Conservation (phyloP, 164 flowering plant species). For the Warburgia ugandensis region DNA sequence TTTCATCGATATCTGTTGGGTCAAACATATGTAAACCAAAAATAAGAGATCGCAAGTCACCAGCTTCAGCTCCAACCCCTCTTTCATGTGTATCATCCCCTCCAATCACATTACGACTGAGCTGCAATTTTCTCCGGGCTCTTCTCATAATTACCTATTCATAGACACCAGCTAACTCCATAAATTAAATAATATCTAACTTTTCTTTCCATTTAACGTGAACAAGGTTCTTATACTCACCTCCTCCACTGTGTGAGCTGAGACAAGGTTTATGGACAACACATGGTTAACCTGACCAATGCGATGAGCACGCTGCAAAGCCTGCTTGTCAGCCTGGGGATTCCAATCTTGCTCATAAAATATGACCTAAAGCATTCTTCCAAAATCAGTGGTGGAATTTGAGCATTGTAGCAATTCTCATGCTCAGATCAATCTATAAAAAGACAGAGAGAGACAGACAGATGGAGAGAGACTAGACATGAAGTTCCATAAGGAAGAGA, state of each 20-base stretch:
- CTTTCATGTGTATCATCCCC: conserved; percentile 37
- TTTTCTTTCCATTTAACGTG: background rate
- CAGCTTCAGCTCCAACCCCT: conserved; percentile 38
- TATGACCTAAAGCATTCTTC: conserved; percentile 50
- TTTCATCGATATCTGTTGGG: conserved; percentile 37
- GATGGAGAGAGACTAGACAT: too few relatives aligned
- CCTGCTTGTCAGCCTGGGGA: conserved; percentile 97
- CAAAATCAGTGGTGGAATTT: conserved; percentile 2
- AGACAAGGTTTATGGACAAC: conserved; percentile 64
- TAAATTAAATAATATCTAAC: background rate
- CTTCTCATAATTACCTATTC: conserved; percentile 75
- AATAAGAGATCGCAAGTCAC: conserved; percentile 67
- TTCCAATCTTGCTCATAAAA: conserved; percentile 99
- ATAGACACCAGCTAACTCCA: conserved; percentile 9
- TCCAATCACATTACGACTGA: conserved; percentile 58
- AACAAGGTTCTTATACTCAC: conserved; percentile 26
- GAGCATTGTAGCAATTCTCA: background rate
- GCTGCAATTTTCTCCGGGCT: conserved; percentile 73
- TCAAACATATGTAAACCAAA: conserved; percentile 76
- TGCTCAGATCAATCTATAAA: background rate
- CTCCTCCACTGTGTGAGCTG: conserved; percentile 66
- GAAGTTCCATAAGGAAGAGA: too few relatives aligned
- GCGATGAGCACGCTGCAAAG: conserved; percentile 87
- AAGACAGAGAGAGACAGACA: background rate
- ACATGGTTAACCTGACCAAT: conserved; percentile 91